Base-by-base conservation (phyloP, 495 filamentous ascomycete genomes). In the Parmelia sp. region DNA sequence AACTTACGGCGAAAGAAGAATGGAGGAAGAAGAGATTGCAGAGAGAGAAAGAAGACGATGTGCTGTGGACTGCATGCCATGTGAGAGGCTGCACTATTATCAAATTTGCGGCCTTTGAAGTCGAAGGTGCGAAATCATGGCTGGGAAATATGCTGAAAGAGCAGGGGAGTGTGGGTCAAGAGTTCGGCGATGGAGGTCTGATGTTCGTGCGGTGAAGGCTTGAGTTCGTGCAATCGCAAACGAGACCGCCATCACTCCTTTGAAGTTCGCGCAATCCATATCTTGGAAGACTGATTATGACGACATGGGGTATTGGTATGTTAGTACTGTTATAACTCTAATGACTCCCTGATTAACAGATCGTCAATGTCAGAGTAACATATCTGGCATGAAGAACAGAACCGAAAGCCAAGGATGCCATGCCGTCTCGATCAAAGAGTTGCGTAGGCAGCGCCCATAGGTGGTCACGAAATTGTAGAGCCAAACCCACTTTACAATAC, bases 51-150 rank as follows among this genome's bases (percentile, higher is more conserved):
- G 72, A 75, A 27, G 79, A 84, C 61, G 80, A 81, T 58, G 71
- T 93, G 10, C 79, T 95, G 0, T 98, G 92, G 91, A 96, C 91
- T 27, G 92, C 90, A 36, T 65, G 66, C 66, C 31, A 58, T 42
- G 61, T 64, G 21, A 56, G 64, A 19, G 60, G 65, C 4, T 64
- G 66, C 40, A 49, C 59, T 31, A 29, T 97, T 27, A 87, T 97
- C 31, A 98, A 97, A 76, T 94, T 97, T 71, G 83, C 82, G 6
- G 86, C 86, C 2, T 74, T 71, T 65, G 81, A 82, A 55, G 80
- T 88, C 40, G 85, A 89, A 63, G 81, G 84, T 2, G 86, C 83
- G 42, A 82, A 80, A 66, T 72, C 75, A 47, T 90, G 88, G 85
- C 70, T 90, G 57, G 79, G 78, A 23, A 73, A 71, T 8, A 76